Evolutionary conservation across 441 rosid genomes (phyloP), one percentile per base, ranked within the genome.

Genomic region (Bocquillonia castaneifolia): DNA sequence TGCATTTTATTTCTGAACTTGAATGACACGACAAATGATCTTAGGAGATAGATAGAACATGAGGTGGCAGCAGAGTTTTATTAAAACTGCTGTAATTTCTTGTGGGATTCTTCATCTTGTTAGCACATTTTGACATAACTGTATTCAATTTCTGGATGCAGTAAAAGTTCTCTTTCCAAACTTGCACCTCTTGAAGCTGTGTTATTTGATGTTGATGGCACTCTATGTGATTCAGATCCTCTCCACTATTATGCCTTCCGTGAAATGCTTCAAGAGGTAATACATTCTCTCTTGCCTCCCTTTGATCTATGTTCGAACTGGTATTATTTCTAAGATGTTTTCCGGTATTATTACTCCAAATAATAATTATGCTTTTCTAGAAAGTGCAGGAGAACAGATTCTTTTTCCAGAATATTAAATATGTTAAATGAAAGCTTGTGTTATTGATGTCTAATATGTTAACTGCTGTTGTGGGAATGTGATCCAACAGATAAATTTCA

Each of bases 121-220:
- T 0, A 36, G 50, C 17, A 9, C 42, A 6, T 14, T 55, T 39
- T 40, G 48, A 59, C 60, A 29, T 12, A 14, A 18, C 50, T 9
- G 54, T 62, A 6, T 22, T 5, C 40, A 18, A 31, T 40, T 55
- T 50, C 15, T 57, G 54, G 51, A 66, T 75, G 82, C 92, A 90
- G 98, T 81, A 78, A 71, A 59, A 74, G 63, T 66, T 79, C 82
- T 52, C 84, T 94, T 34, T 71, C 83, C 28, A 79, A 78, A 63
- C 83, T 84, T 69, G 96, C 91, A 77, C 93, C 99, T 2, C 70
- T 88, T 70, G 87, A 92, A 77, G 93, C 96, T 12, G 79, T 94
- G 45, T 57, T 94, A 45, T 94, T 94, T 63, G 99, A 94, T 61
- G 88, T 94, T 56, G 98, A 94, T 81, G 99, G 99, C 78, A 94